Evolutionary conservation across 805 yeast species (phyloP).

Genomic region (Komagataella kurtzmanii): DNA sequence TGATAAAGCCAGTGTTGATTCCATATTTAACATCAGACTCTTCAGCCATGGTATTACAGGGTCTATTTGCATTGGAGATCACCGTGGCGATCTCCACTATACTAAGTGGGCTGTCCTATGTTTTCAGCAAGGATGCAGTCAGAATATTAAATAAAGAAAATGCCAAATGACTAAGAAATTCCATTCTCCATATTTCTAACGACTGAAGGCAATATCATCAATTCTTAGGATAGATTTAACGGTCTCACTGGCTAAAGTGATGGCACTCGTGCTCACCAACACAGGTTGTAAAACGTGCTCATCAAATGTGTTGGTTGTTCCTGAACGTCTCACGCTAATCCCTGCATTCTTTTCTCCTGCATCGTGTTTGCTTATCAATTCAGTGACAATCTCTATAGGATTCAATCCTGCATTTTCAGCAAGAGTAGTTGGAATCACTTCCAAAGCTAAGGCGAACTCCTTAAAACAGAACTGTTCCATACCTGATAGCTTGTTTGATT

Average conservation of each 20-base stretch:
- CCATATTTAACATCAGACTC: conserved; percentile 18
- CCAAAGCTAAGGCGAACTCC: conserved; percentile 85
- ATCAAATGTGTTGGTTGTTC: conserved; percentile 79
- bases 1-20: conserved; percentile 37
- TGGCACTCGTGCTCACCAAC: conserved; percentile 86
- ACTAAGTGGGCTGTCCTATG: conserved; percentile 66
- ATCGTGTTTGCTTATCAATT: conserved; percentile 82
- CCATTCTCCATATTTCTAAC: conserved; percentile 24
- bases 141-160: conserved; percentile 24
- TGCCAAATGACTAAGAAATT: conserved; percentile 6
- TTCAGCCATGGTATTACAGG: conserved; percentile 11
- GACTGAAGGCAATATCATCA: conserved; percentile 91
- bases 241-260: conserved; percentile 89
- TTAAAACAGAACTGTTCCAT: conserved; percentile 84
- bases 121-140: conserved; percentile 58
- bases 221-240: conserved; percentile 92
- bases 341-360: conserved; percentile 91
- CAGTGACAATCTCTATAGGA: conserved; percentile 85
- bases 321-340: conserved; percentile 85
- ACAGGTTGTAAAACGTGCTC: conserved; percentile 97
- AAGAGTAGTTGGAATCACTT: conserved; percentile 84
- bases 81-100: conserved; percentile 60
- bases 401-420: conserved; percentile 94
- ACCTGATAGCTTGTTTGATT: conserved; percentile 63
- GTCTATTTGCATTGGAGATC: conserved; percentile 28